Percentiles rank a stretch among this genome's conserved stretches.
These are phyloP conservation scores for Myriosclerotinia curreyana DNA, from an alignment of 2,329 filamentous ascomycete species.

Conservation along the genomic window DNA sequence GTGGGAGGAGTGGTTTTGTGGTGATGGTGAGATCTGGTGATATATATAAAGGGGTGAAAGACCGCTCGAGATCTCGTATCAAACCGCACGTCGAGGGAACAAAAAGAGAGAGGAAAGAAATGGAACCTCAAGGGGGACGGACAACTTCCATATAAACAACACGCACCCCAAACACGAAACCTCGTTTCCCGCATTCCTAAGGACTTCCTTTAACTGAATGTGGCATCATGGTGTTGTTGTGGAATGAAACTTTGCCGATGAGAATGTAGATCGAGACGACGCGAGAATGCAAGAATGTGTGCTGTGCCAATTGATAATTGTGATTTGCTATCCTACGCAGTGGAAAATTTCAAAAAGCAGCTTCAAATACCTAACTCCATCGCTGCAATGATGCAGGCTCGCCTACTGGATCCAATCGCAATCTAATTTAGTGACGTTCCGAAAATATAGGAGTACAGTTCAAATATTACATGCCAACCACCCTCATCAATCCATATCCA, in stretches of 20 bases:
- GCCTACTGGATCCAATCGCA: neutral
- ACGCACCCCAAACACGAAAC: neutral
- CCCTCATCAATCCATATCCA: conserved; percentile 84
- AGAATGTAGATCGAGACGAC: conserved; percentile 6
- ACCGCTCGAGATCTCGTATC: neutral
- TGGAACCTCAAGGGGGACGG: neutral
- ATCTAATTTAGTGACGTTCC: neutral
- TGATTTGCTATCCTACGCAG: neutral
- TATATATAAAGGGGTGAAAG: too few species aligned
- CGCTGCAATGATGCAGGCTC: neutral
- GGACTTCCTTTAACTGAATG: neutral
- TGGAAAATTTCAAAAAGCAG: neutral
- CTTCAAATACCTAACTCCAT: neutral
- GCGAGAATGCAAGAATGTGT: neutral
- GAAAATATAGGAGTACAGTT: neutral
- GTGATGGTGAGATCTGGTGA: neutral
- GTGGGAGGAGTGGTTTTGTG: neutral
- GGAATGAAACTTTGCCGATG: neutral
- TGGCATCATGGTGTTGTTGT: neutral
- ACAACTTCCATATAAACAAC: neutral
- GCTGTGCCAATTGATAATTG: neutral
- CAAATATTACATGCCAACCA: conserved; percentile 32
- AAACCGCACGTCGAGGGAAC: neutral
- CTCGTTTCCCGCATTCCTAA: conserved; percentile 1
- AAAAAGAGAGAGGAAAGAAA: neutral